phyloP scores from a whole-genome alignment of 2,329 filamentous ascomycete genomes.

The Colletotrichum sp. region DNA sequence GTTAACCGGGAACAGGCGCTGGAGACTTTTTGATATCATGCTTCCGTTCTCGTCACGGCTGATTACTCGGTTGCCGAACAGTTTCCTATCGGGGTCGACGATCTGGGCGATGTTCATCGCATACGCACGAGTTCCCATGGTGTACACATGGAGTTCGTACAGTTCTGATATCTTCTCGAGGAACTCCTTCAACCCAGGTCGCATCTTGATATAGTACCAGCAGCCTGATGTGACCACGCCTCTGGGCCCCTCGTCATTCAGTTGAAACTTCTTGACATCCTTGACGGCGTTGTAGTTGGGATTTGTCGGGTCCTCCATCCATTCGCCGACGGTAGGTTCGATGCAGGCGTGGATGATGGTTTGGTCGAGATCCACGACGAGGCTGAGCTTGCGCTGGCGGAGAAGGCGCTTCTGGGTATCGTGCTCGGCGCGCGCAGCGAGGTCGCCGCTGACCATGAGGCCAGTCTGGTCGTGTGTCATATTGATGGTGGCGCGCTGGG shows the following conservation, averaged over 20 bases:
- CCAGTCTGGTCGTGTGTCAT: constrained; percentile 92
- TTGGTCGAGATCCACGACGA: constrained; percentile 97
- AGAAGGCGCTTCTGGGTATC: constrained; percentile 85
- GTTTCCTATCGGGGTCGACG: constrained; percentile 85
- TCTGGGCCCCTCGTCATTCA: constrained; percentile 82
- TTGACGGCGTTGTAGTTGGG: constrained; percentile 92
- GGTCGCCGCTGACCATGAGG: constrained; percentile 81
- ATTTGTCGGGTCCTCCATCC: constrained; percentile 86
- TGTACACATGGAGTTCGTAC: constrained; percentile 98
- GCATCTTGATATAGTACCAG: constrained; percentile 98
- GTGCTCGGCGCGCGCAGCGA: constrained; percentile 83
- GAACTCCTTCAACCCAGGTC: constrained; percentile 84
- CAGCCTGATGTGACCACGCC: constrained; percentile 69
- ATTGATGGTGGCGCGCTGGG: constrained; percentile 87
- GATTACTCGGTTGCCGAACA: constrained; percentile 94
- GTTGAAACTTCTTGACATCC: constrained; percentile 86
- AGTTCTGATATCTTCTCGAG: constrained; percentile 76
- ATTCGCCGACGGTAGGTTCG: constrained; percentile 94
- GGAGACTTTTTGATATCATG: constrained; percentile 86
- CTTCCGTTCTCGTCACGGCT: constrained; percentile 97
- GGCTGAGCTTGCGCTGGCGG: constrained; percentile 80
- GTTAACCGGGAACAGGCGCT: constrained; percentile 91
- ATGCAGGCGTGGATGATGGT: constrained; percentile 98
- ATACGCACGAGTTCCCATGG: constrained; percentile 98
- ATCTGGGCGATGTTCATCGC: constrained; percentile 90